Evolutionary conservation across 2,329 filamentous ascomycete genomes (phyloP).

Genomic region (Apiospora malaysiana): DNA sequence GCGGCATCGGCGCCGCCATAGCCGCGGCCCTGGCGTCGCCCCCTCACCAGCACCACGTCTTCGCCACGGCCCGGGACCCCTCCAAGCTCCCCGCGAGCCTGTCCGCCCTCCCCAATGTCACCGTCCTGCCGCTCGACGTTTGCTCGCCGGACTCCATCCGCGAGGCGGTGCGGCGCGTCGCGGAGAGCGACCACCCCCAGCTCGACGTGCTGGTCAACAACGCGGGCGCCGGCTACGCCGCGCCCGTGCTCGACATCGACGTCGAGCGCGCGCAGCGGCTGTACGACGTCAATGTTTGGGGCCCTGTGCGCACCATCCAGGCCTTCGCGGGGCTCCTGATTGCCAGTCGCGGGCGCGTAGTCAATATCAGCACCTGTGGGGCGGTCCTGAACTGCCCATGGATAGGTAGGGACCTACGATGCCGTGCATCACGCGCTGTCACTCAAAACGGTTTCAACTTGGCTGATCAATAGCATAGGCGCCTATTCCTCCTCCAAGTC

Average conservation of each 20-base stretch:
- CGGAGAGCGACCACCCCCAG: not conserved
- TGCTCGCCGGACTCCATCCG: not conserved
- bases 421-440: conserved; percentile 1
- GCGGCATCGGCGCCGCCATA: conserved; percentile 23
- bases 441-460: too few species aligned
- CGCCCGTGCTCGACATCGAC: conserved; percentile 43
- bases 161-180: not conserved
- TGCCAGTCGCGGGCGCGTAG: conserved; percentile 36
- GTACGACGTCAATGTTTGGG: conserved; percentile 35
- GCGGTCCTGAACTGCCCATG: conserved; percentile 41
- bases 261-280: conserved; percentile 34
- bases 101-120: not conserved
- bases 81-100: conserved; percentile 19
- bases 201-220: conserved; percentile 54
- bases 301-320: conserved; percentile 44
- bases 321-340: conserved; percentile 37
- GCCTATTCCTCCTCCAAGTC: conserved; percentile 42
- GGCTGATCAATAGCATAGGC: not conserved
- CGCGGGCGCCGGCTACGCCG: conserved; percentile 41
- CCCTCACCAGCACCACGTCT: conserved; percentile 21
- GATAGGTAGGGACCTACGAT: conserved; percentile 37
- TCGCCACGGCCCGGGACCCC: conserved; percentile 22
- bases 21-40: conserved; percentile 37
- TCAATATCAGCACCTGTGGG: conserved; percentile 47
- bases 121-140: not conserved